Evolutionary conservation across 176 grass and related monocot species (phyloP).

Genomic region (Oryza rufipogon): DNA sequence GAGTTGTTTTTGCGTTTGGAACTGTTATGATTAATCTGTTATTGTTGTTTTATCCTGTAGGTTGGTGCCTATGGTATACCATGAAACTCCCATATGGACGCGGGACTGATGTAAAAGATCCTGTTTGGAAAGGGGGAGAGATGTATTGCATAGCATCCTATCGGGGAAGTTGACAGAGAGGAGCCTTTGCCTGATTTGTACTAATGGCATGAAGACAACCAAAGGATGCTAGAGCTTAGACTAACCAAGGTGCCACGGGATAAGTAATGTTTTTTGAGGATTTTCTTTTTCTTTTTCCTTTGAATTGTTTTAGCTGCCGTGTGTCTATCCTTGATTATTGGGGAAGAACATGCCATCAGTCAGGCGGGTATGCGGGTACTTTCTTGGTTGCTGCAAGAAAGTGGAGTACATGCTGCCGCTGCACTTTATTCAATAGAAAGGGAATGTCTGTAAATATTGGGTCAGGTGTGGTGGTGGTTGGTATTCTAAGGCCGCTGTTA

Average conservation of each 20-base stretch:
- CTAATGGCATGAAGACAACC: constrained; percentile 37
- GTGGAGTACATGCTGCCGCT: background rate
- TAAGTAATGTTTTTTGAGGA: constrained; percentile 14
- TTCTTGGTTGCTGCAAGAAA: background rate
- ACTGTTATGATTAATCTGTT: background rate
- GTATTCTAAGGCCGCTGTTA: background rate
- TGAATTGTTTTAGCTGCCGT: background rate
- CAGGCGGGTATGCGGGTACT: background rate
- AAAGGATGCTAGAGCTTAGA: constrained; percentile 22
- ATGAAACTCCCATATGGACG: constrained; percentile 28
- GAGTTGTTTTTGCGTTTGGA: background rate
- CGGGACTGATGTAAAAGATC: constrained; percentile 41
- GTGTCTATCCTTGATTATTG: background rate
- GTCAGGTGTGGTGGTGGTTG: background rate
- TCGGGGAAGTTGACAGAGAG: background rate
- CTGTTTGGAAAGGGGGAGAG: background rate
- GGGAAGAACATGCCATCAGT: background rate
- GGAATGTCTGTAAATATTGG: background rate
- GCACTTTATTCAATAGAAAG: background rate
- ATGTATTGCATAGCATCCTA: background rate
- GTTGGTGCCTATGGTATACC: constrained; percentile 43
- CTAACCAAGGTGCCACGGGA: constrained; percentile 37
- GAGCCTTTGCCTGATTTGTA: constrained; percentile 41
- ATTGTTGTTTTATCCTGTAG: constrained; percentile 31
- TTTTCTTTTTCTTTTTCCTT: constrained; percentile 5